Evolutionary conservation across 306 rosid genomes (phyloP).

Genomic region (Dalbergia cochinchinensis): DNA sequence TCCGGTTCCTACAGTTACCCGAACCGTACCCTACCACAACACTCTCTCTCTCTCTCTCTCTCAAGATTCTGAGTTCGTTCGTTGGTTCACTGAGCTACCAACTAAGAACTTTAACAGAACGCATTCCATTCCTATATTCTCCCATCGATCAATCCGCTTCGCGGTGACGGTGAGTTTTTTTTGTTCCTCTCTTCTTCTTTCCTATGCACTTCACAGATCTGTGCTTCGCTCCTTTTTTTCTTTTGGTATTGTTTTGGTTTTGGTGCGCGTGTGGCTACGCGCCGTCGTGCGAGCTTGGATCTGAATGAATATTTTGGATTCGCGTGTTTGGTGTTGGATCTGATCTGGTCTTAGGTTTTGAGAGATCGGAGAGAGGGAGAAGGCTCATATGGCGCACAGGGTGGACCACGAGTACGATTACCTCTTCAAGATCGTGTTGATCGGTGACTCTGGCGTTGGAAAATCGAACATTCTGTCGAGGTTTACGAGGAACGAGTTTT

Average conservation of each 20-base stretch:
- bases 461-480: conserved; percentile 97
- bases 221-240: neutral
- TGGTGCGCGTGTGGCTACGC: neutral
- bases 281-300: conserved; percentile 25
- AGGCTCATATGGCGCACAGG: conserved; percentile 78
- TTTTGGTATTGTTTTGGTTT: neutral
- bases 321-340: conserved; percentile 43
- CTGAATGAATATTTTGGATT: conserved; percentile 41
- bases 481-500: conserved; percentile 96
- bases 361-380: conserved; percentile 61
- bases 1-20: conserved; percentile 43
- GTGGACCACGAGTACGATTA: conserved; percentile 98
- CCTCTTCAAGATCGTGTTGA: conserved; percentile 95
- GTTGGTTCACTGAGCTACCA: conserved; percentile 1
- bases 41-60: conserved; percentile 20
- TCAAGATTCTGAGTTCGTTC: neutral
- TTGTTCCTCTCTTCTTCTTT: neutral
- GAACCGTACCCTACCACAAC: conserved; percentile 3
- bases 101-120: neutral
- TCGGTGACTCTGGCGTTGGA: conserved; percentile 98
- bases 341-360: conserved; percentile 44
- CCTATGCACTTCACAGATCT: conserved; percentile 42
- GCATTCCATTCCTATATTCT: conserved; percentile 18
- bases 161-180: conserved; percentile 59
- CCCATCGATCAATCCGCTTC: conserved; percentile 52